Conservation (phyloP, 2,329 filamentous ascomycete genomes). For the Pseudogymnoascus sp. region DNA sequence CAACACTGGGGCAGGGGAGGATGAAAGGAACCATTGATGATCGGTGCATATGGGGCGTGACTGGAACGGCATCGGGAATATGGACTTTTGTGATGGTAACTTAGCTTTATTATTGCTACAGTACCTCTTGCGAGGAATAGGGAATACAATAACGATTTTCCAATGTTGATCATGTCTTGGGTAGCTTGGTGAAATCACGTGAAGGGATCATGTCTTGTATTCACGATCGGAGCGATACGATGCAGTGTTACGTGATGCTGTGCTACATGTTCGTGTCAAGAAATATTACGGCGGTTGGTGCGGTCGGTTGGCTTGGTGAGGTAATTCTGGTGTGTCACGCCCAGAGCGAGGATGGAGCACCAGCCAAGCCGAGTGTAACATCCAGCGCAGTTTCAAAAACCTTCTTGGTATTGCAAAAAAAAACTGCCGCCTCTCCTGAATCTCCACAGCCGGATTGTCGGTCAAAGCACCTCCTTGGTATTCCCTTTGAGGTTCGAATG, state of each 20-base stretch:
- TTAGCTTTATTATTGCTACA: background rate
- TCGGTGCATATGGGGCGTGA: background rate
- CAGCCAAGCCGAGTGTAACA: conserved; percentile 3
- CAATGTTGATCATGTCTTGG: background rate
- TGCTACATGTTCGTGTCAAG: background rate
- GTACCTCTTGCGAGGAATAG: conserved; percentile 6
- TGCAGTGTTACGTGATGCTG: background rate
- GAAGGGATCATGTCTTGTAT: background rate
- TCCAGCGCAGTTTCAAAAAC: background rate
- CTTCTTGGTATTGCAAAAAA: background rate
- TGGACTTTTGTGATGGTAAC: background rate
- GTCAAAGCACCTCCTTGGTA: background rate
- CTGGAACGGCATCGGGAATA: background rate
- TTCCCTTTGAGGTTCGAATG: background rate
- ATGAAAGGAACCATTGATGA: background rate
- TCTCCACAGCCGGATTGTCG: background rate
- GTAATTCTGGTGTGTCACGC: background rate
- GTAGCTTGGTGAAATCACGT: background rate
- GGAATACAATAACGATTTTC: background rate
- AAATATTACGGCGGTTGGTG: background rate
- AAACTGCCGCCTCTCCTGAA: background rate
- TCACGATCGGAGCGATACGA: background rate
- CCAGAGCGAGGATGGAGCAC: background rate
- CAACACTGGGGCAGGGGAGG: background rate
- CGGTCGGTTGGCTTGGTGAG: background rate